Evolutionary conservation across 148 eudicot genomes (phyloP).

Genomic region (Agrostemma githago): DNA sequence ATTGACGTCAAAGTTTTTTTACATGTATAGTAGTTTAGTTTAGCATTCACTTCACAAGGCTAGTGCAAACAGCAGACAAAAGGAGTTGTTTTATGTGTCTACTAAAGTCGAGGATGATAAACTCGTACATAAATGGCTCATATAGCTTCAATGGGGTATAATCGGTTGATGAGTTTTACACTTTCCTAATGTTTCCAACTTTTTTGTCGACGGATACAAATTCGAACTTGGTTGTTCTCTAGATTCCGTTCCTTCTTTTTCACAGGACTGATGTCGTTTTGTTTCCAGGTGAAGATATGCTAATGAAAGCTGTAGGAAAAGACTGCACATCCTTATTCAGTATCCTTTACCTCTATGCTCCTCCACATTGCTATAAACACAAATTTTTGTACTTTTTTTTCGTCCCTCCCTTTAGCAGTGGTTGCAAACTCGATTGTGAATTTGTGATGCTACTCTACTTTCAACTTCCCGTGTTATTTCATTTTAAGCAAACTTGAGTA

Average conservation of each 20-base stretch:
- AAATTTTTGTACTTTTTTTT: background rate
- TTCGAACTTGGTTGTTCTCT: background rate
- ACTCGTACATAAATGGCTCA: background rate
- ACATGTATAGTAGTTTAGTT: no score
- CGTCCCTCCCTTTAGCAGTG: background rate
- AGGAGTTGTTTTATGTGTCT: background rate
- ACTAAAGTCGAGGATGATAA: background rate
- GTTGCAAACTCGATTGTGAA: background rate
- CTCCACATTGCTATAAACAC: background rate
- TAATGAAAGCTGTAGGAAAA: constrained; percentile 94
- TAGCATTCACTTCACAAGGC: background rate
- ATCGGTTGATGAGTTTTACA: background rate
- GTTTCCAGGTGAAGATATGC: constrained; percentile 76
- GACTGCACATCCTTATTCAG: constrained; percentile 91
- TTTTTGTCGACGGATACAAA: background rate
- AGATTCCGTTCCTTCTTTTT: constrained; percentile 5
- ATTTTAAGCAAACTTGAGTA: background rate
- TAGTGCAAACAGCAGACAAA: background rate
- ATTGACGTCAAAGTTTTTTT: no score
- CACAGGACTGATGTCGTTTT: constrained; percentile 10
- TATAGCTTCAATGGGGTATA: background rate
- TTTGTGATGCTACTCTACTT: background rate
- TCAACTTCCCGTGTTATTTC: background rate
- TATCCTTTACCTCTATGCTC: constrained; percentile 49
- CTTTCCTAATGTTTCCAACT: background rate